Evolutionary conservation across 306 rosid genomes (phyloP).

Genomic region (Gastrolobium bilobum): DNA sequence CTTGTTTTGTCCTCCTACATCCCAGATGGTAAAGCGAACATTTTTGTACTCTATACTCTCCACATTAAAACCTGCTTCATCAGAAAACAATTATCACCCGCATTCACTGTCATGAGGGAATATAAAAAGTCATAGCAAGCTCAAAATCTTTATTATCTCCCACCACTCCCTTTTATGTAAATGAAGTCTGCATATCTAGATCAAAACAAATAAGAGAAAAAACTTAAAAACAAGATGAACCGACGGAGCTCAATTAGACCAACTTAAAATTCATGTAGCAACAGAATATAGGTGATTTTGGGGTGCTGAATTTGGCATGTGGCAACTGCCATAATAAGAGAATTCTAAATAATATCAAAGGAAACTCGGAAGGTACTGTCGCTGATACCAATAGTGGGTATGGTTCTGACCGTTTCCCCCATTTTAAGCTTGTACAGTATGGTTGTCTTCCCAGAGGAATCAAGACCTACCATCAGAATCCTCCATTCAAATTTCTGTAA

Average conservation of each 20-base stretch:
- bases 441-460: constrained; percentile 37
- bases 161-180: not conserved
- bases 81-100: constrained; percentile 12
- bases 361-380: no score
- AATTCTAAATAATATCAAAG: not conserved
- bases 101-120: not conserved
- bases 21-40: constrained; percentile 59
- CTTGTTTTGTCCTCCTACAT: constrained; percentile 69
- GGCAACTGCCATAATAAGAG: not conserved
- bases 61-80: constrained; percentile 64
- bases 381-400: constrained; percentile 58
- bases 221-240: not conserved
- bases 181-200: not conserved
- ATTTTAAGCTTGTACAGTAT: constrained; percentile 58
- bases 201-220: not conserved
- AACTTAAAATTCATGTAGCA: not conserved
- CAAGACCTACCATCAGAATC: constrained; percentile 67
- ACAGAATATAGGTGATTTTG: not conserved
- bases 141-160: no score
- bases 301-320: not conserved
- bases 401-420: constrained; percentile 51
- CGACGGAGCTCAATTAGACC: not conserved
- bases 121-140: no score
- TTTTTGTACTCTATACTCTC: constrained; percentile 60
- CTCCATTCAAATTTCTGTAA: constrained; percentile 53